A percentile compares a stretch with the other conserved stretches of the same genome.
These are phyloP conservation scores for Austropuccinia psidii DNA, from an alignment of 1,284 basidiomycete genomes.

Conservation along the genomic window DNA sequence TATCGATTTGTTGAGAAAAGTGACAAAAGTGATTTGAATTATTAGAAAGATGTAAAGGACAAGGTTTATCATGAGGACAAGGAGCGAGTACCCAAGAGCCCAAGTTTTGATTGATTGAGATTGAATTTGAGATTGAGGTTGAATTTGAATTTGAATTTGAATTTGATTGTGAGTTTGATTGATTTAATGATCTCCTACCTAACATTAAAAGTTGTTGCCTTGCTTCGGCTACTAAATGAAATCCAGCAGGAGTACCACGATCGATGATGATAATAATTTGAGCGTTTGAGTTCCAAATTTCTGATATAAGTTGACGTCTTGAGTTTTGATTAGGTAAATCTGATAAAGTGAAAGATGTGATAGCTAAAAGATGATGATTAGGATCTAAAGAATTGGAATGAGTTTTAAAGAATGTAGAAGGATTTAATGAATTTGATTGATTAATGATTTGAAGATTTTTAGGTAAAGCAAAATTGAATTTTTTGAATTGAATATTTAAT, in stretches of 20 bases:
- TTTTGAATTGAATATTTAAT: background rate
- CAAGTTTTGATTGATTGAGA: background rate
- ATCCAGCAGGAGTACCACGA: constrained; percentile 67
- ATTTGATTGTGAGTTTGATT: constrained; percentile 10
- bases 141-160: background rate
- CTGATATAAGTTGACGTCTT: constrained; percentile 4
- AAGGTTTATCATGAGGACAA: constrained; percentile 85
- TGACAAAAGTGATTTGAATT: constrained; percentile 59
- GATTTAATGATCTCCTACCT: constrained; percentile 49
- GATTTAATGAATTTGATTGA: no score
- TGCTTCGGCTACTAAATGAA: constrained; percentile 72
- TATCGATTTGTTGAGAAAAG: constrained; percentile 77
- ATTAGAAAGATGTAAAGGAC: constrained; percentile 59
- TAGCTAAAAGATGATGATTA: constrained; percentile 3
- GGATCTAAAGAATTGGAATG: background rate
- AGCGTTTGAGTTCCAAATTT: constrained; percentile 38
- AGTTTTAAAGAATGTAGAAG: no score
- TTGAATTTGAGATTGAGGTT: background rate
- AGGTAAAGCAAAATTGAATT: no score
- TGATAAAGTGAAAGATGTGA: constrained; percentile 31
- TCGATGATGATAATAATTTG: constrained; percentile 63
- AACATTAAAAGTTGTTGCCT: constrained; percentile 66
- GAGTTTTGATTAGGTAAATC: constrained; percentile 31
- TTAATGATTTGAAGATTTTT: background rate
- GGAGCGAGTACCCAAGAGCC: constrained; percentile 47